Conservation (phyloP, 805 yeast genomes). For the Wickerhamomyces rabaulensis region DNA sequence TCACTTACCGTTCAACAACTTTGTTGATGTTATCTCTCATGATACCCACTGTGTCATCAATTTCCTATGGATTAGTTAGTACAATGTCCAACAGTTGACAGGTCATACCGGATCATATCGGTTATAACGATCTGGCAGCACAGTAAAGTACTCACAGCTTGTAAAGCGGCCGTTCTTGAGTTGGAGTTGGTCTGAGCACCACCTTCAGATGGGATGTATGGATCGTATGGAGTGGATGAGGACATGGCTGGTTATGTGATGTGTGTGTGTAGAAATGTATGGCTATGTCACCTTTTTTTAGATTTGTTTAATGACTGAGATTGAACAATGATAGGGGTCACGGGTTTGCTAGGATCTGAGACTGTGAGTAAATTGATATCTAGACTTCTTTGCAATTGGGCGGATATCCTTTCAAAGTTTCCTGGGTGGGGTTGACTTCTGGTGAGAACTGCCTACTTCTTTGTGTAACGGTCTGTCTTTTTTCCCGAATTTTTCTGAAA, state of each 20-base stretch:
- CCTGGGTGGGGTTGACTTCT: neutral
- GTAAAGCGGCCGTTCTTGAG: conserved; percentile 73
- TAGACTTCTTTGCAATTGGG: too few relatives aligned
- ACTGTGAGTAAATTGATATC: too few relatives aligned
- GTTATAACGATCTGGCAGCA: neutral
- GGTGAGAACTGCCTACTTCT: neutral
- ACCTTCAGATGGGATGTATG: conserved; percentile 64
- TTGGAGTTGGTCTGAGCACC: conserved; percentile 19
- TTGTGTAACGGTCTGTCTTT: neutral
- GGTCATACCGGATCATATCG: neutral
- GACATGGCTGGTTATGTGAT: conserved; percentile 44
- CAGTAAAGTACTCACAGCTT: conserved; percentile 51
- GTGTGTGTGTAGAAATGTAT: neutral
- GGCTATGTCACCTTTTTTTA: neutral
- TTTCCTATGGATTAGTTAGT: conserved; percentile 47
- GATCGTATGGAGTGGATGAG: conserved; percentile 80
- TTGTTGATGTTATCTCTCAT: conserved; percentile 97
- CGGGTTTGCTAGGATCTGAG: too few relatives aligned
- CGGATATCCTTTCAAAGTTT: too few relatives aligned
- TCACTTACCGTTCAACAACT: conserved; percentile 57
- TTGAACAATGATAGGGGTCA: too few relatives aligned
- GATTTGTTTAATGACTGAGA: neutral
- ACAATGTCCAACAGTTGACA: too few relatives aligned
- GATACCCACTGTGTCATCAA: conserved; percentile 93
- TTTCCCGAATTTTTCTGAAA: neutral